phyloP scores from a whole-genome alignment of 805 yeast species.

The Teunomyces tritomae region DNA sequence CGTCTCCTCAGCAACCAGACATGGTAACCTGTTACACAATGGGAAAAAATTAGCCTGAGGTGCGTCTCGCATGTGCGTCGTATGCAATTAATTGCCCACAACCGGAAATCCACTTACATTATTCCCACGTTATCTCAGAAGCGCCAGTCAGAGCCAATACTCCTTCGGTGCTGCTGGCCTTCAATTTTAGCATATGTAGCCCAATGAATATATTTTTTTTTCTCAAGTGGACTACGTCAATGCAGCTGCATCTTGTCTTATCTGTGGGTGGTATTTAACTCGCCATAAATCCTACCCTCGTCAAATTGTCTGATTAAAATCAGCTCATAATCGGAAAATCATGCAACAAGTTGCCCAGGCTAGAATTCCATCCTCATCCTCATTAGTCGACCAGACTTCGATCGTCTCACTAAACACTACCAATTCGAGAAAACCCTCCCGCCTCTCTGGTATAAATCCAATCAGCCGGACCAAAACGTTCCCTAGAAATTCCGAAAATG shows the following conservation, averaged over 20 bases:
- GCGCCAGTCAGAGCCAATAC: background rate
- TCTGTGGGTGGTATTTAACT: background rate
- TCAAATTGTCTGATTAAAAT: background rate
- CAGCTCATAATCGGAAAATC: conserved; percentile 1
- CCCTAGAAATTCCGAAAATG: conserved; percentile 6
- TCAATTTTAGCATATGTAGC: background rate
- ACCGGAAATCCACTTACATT: background rate
- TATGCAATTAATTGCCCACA: background rate
- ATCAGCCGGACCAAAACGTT: conserved; percentile 8
- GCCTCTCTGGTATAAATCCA: conserved; percentile 12
- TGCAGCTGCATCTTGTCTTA: background rate
- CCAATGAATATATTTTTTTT: background rate
- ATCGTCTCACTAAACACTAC: conserved; percentile 2
- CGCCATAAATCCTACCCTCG: background rate
- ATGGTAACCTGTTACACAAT: background rate
- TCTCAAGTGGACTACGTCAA: background rate
- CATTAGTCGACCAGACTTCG: conserved; percentile 6
- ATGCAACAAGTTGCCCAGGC: conserved; percentile 13
- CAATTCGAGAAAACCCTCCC: conserved; percentile 8
- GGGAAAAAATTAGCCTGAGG: background rate
- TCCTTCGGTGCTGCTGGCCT: background rate
- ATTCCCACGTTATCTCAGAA: background rate
- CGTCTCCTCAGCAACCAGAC: background rate
- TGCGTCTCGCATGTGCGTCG: background rate
- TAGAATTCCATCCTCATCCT: conserved; percentile 10